Base-by-base conservation (phyloP, 768 basidiomycete species). In the Boletellus ananas region DNA sequence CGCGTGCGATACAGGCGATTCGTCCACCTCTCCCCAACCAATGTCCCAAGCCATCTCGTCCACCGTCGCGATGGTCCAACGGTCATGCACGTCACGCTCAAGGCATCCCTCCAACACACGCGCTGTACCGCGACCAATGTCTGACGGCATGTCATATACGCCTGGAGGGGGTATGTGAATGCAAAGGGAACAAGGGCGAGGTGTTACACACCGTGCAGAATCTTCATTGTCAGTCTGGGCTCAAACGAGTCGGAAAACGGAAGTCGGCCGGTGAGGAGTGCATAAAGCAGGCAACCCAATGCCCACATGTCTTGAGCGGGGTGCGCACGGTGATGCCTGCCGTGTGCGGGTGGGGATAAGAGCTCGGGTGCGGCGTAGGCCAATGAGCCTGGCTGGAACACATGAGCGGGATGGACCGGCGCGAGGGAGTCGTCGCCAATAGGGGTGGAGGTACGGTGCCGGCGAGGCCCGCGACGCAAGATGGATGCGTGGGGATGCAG, bases 221-320 rank as follows among this genome's bases (percentile, higher is more conserved):
- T 95, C 69, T 94, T 94, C 80, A 92, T 85, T 45, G 91, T 87
- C 50, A 98, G 68, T 31, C 95, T 74, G 1, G 93, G 94, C 67
- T 99, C 95, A 60, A 90, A 99, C 0, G 86, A 72, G 67, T 99
- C 95, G 31, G 64, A 71, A 65, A 97, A 97, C 0, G 96, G 96
- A 7, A 98, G 73, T n/a, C 75, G 73, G 3, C 93, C 93, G 0
- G 84, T 84, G 17, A 98, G 76, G 1, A 99, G 74, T 8, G 86
- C 83, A 63, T 93, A 90, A 2, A 99, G 81, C 55, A 96, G 78
- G 47, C 94, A 84, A 0, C 96, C 96, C 3, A 97, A 72, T 0
- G 96, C 94, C 96, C 96, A 99, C 25, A 98, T 84, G 56, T 99
- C 96, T 62, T 94, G 90, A 0, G 89, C 82, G 2, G 93, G 86